A percentile compares a stretch with the other conserved stretches of the same genome.
Evolutionary conservation across 306 rosid genomes (phyloP).

Genomic region (Vigna reflexopilosa): DNA sequence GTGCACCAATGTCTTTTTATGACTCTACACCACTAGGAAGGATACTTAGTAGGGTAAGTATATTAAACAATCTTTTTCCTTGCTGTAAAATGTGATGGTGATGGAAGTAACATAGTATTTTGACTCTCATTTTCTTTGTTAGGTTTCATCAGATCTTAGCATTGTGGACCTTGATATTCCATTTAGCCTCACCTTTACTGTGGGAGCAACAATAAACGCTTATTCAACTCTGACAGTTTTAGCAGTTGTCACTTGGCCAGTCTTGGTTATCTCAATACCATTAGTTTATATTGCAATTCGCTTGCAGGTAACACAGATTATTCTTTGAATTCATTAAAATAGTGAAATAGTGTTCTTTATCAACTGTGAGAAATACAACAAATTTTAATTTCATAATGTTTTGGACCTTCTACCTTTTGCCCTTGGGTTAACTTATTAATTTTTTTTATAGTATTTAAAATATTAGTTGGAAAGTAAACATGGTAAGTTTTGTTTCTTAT

Average conservation of each 20-base stretch:
- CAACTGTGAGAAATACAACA: background rate
- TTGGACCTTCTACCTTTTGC: background rate
- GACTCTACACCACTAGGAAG: constrained; percentile 78
- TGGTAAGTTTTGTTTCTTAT: background rate
- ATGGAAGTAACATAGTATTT: constrained; percentile 17
- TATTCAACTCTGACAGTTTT: constrained; percentile 50
- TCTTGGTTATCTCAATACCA: constrained; percentile 54
- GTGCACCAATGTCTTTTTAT: constrained; percentile 65
- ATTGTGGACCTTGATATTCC: constrained; percentile 63
- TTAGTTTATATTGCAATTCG: constrained; percentile 48
- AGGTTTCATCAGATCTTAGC: constrained; percentile 69
- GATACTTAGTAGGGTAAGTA: constrained; percentile 65
- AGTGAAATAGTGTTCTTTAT: background rate
- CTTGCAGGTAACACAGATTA: constrained; percentile 56
- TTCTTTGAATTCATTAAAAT: constrained; percentile 4
- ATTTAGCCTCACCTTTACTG: constrained; percentile 28
- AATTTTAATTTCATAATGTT: background rate
- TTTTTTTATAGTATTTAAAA: too few relatives aligned
- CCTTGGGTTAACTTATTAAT: too few relatives aligned
- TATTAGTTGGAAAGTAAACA: background rate
- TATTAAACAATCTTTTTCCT: background rate
- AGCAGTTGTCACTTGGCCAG: constrained; percentile 62
- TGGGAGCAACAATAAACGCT: constrained; percentile 30
- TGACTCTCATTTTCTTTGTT: constrained; percentile 17
- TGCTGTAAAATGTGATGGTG: background rate